Percentiles rank a stretch among this genome's conserved stretches.
phyloP scores from a whole-genome alignment of 805 yeast genomes.

The Candida argentea region DNA sequence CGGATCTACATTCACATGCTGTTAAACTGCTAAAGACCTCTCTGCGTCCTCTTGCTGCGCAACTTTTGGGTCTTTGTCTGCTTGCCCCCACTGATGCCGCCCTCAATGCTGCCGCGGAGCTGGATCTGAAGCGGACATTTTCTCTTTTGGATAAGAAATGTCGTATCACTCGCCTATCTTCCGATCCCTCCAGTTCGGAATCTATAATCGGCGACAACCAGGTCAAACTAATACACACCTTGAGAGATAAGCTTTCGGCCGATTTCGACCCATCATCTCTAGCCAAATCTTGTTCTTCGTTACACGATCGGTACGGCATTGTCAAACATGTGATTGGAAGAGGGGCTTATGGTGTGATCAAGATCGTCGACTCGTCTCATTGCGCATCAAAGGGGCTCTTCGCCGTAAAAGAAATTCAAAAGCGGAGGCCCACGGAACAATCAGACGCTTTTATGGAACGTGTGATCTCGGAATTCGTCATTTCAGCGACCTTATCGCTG shows the following conservation, averaged over 20 bases:
- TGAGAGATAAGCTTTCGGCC: conserved; percentile 10
- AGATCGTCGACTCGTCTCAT: conserved; percentile 23
- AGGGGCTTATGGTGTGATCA: conserved; percentile 40
- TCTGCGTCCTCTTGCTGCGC: conserved; percentile 10
- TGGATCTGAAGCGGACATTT: conserved; percentile 23
- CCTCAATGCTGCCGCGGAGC: conserved; percentile 16
- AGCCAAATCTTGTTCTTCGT: conserved; percentile 15
- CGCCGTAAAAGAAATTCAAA: conserved; percentile 26
- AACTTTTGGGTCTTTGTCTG: conserved; percentile 29
- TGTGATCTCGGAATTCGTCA: conserved; percentile 83
- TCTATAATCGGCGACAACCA: conserved; percentile 23
- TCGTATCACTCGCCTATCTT: conserved; percentile 17
- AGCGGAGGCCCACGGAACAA: conserved; percentile 14
- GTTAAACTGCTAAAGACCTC: conserved; percentile 7
- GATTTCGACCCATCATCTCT: conserved; percentile 3
- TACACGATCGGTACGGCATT: conserved; percentile 20
- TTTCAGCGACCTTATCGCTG: conserved; percentile 67
- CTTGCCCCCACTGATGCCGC: conserved; percentile 8
- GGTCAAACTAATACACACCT: conserved; percentile 12
- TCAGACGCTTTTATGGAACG: conserved; percentile 50
- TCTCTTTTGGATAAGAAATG: conserved; percentile 15
- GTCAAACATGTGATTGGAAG: conserved; percentile 30
- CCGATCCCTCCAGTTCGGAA: conserved; percentile 11
- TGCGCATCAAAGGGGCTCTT: conserved; percentile 8
- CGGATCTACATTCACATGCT: conserved; percentile 16